Conservation (phyloP, 495 filamentous ascomycete species). For the Penicillium ochrochloron region DNA sequence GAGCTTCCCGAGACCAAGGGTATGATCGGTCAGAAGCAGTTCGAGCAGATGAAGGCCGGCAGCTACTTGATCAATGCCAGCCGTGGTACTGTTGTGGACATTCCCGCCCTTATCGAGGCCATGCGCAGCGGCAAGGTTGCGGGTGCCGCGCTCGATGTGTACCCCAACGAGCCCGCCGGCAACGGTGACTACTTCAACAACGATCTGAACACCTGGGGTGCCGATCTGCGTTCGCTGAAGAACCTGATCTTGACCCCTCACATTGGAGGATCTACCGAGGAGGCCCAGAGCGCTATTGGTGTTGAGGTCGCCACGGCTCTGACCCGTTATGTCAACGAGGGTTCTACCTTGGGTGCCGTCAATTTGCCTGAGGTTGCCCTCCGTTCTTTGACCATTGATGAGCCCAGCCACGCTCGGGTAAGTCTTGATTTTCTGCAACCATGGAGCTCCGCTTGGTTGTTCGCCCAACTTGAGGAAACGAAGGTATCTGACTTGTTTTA, state of each 20-base stretch:
- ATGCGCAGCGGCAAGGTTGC: slow-evolving; percentile 88
- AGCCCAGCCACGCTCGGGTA: slow-evolving; percentile 83
- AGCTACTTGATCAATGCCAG: slow-evolving; percentile 95
- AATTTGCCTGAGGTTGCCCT: slow-evolving; percentile 95
- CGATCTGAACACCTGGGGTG: slow-evolving; percentile 82
- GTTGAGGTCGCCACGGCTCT: slow-evolving; percentile 88
- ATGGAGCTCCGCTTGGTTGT: background rate
- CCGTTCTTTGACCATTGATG: slow-evolving; percentile 83
- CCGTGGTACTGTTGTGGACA: slow-evolving; percentile 92
- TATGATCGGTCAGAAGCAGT: slow-evolving; percentile 77
- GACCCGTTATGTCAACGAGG: slow-evolving; percentile 90
- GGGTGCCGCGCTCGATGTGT: slow-evolving; percentile 95
- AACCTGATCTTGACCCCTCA: slow-evolving; percentile 96
- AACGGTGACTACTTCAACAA: slow-evolving; percentile 95
- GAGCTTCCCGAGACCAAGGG: slow-evolving; percentile 89
- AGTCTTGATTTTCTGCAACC: slow-evolving; percentile 31
- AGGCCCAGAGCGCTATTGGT: slow-evolving; percentile 96
- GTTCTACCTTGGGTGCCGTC: slow-evolving; percentile 85
- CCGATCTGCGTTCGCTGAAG: slow-evolving; percentile 81
- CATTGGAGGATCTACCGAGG: slow-evolving; percentile 96
- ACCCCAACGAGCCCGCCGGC: slow-evolving; percentile 87
- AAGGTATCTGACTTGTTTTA: slow-evolving; percentile 16
- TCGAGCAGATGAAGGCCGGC: slow-evolving; percentile 88
- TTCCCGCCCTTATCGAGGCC: slow-evolving; percentile 86
- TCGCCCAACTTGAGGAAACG: background rate